phyloP scores from a whole-genome alignment of 1,139 yeast genomes.

The Saccharomyces hybrid region DNA sequence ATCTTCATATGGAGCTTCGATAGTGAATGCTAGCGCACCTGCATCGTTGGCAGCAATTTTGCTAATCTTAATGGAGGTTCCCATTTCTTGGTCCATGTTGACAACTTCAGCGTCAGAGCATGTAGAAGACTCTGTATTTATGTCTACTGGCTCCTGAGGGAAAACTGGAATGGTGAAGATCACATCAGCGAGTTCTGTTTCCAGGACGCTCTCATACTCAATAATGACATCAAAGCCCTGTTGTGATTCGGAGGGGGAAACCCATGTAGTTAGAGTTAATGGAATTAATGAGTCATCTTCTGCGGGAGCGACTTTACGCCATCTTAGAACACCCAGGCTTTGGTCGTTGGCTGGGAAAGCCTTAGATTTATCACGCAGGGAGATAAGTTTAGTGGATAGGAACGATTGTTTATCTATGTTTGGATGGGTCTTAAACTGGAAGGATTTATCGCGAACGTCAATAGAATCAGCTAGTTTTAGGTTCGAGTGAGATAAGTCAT shows the following conservation, averaged over 20 bases:
- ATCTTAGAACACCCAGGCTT: slow-evolving; percentile 82
- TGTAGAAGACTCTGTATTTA: slow-evolving; percentile 39
- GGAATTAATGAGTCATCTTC: slow-evolving; percentile 59
- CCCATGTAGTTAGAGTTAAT: slow-evolving; percentile 78
- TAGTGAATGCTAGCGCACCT: slow-evolving; percentile 74
- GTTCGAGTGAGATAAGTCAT: slow-evolving; percentile 57
- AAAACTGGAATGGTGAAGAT: slow-evolving; percentile 57
- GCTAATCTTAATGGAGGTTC: slow-evolving; percentile 49
- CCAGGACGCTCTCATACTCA: slow-evolving; percentile 66
- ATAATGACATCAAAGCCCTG: slow-evolving; percentile 65
- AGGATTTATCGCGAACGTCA: slow-evolving; percentile 29
- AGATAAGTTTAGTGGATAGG: slow-evolving; percentile 48
- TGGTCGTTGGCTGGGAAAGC: slow-evolving; percentile 90
- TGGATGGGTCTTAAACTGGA: slow-evolving; percentile 90
- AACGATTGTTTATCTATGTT: slow-evolving; percentile 79
- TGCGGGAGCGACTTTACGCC: slow-evolving; percentile 63
- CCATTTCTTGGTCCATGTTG: slow-evolving; percentile 46
- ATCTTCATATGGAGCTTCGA: slow-evolving; percentile 73
- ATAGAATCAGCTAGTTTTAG: slow-evolving; percentile 44
- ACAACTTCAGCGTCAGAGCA: slow-evolving; percentile 40
- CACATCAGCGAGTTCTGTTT: slow-evolving; percentile 39
- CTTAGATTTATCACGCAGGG: slow-evolving; percentile 67
- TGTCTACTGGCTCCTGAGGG: slow-evolving; percentile 46
- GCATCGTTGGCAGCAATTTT: slow-evolving; percentile 38
- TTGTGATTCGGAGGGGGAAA: slow-evolving; percentile 47